phyloP scores from a whole-genome alignment of 139 green algal species.

The Marvania coccoides region DNA sequence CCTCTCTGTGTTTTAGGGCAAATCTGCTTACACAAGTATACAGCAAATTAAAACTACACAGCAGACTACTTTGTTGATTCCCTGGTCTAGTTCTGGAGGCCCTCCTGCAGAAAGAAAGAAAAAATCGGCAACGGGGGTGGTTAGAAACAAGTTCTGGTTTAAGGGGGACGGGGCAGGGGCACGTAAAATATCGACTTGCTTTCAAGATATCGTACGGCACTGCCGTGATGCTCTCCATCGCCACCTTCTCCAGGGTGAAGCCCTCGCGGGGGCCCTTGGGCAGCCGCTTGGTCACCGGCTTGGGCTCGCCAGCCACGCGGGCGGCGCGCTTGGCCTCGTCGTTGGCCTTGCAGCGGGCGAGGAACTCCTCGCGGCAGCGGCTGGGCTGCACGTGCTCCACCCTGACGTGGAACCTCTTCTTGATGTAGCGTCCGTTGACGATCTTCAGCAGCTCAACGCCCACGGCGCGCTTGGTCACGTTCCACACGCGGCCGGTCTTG shows the following conservation, averaged over 20 bases:
- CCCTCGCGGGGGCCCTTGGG: slow-evolving; percentile 61
- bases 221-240: slow-evolving; percentile 86
- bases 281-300: slow-evolving; percentile 61
- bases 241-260: slow-evolving; percentile 73
- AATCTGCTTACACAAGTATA: too few relatives aligned
- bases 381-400: slow-evolving; percentile 92
- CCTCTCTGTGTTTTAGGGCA: too few relatives aligned
- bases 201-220: slow-evolving; percentile 98
- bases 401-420: slow-evolving; percentile 96
- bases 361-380: slow-evolving; percentile 94
- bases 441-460: slow-evolving; percentile 97
- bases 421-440: slow-evolving; percentile 79
- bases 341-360: slow-evolving; percentile 72
- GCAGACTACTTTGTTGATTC: too few relatives aligned
- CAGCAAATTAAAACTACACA: too few relatives aligned
- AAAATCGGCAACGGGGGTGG: not conserved
- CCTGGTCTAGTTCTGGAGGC: slow-evolving; percentile 5
- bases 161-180: not conserved
- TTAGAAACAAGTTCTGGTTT: not conserved
- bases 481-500: slow-evolving; percentile 93
- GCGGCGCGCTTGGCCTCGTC: slow-evolving; percentile 73
- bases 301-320: slow-evolving; percentile 51
- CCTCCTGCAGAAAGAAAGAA: slow-evolving; percentile 1
- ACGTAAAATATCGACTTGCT: too few relatives aligned
- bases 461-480: slow-evolving; percentile 95